Conservation (phyloP, 441 rosid species). For the Adansonia rubrostipa region DNA sequence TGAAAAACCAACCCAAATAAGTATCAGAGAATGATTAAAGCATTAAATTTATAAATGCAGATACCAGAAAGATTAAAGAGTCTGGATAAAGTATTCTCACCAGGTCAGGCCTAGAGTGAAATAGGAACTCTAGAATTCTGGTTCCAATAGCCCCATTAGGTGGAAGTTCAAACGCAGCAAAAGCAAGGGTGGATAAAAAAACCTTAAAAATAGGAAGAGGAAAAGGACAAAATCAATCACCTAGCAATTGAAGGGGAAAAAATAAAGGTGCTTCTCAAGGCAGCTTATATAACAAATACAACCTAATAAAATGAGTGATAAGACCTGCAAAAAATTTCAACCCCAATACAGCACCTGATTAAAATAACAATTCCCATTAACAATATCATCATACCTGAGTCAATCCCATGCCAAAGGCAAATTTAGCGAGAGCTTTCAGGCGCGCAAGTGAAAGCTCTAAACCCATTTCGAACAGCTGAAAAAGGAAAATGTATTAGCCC, state of each 20-base stretch:
- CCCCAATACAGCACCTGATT: not conserved
- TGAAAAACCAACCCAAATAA: not conserved
- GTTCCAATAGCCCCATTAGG: constrained; percentile 98
- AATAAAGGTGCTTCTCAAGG: not conserved
- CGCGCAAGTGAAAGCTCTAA: constrained; percentile 98
- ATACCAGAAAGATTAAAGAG: constrained; percentile 13
- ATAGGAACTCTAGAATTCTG: constrained; percentile 81
- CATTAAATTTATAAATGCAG: not conserved
- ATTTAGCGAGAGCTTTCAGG: constrained; percentile 93
- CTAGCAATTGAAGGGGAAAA: not conserved
- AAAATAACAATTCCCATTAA: constrained; percentile 17
- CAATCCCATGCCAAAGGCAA: constrained; percentile 96
- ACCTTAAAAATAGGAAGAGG: constrained; percentile 60
- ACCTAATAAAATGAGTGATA: constrained; percentile 4
- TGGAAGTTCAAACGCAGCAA: constrained; percentile 98
- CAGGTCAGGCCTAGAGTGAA: constrained; percentile 90
- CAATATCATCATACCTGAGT: constrained; percentile 68
- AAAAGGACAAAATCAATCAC: constrained; percentile 21
- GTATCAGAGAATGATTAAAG: constrained; percentile 3
- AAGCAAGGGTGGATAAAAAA: constrained; percentile 85
- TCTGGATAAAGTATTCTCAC: constrained; percentile 46
- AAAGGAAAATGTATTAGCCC: constrained; percentile 37
- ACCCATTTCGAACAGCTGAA: constrained; percentile 98
- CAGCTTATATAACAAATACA: not conserved
- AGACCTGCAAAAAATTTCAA: constrained; percentile 5